Evolutionary conservation across 495 filamentous ascomycete species (phyloP), one percentile per base, ranked within the genome.

Genomic region (Talaromyces nanjingensis): DNA sequence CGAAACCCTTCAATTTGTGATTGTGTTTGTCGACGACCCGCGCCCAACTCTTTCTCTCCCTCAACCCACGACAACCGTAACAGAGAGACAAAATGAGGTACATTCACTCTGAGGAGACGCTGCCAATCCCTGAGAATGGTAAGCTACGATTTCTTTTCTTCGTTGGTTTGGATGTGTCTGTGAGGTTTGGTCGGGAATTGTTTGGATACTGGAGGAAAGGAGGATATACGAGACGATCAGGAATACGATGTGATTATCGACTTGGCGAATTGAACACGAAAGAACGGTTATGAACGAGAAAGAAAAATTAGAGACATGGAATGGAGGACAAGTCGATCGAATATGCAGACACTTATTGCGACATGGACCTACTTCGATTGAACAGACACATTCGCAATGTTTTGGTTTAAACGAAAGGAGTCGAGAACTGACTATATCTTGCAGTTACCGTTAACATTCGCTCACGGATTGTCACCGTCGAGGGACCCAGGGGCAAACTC

Each of bases 61-160:
- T 76, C 76, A 77, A 76, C 24, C 42, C 60, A 53, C 25, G 74
- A 77, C 73, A 79, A 72, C 66, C 70, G 72, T 72, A 73, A 72
- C 72, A 78, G 75, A 73, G 76, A 79, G 78, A 75, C 85, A 94
- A 89, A 79, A 97, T 97, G 92, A 90, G 89, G 84, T 96, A 96
- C 88, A 97, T 98, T 83, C 91, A 97, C 84, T 93, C 90, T 74
- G 83, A 90, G 82, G 93, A 98, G 87, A 85, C 86, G 81, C 86
- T 98, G 81, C 84, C 85, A 71, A 90, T 98, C 78, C 94, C 96
- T 67, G 91, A 97, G 76, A 91, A 91, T 82, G 94, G 96, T 97
- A 88, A 87, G 92, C 69, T 68, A 65, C 31, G 57, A 68, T 62
- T 71, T 68, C 74, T 62, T 71, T 72, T 68, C 65, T 49, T 65